Evolutionary conservation across 2,329 filamentous ascomycete genomes (phyloP), one percentile per base, ranked within the genome.

Genomic region (Ceratocystis lukuohia): DNA sequence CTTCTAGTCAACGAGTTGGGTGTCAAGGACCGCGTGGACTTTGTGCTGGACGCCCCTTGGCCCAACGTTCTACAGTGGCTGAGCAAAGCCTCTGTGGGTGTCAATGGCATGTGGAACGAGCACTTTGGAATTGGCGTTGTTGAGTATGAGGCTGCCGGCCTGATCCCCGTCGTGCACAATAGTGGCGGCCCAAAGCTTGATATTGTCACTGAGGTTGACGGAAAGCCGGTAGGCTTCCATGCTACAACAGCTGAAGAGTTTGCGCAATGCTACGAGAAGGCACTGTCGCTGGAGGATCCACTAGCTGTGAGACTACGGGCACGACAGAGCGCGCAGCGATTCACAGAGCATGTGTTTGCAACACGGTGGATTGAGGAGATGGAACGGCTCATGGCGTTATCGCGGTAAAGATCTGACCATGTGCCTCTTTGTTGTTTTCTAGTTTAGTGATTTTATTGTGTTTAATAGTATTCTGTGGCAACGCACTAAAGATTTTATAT

Each of bases 91-190:
- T 93, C 85, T 20, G 84, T 99, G 1, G 94, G 94, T 62, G 91
- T 96, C 37, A 99, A 99, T 71, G 91, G 89, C 72, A 99, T 99
- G 94, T 99, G 94, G 93, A 97, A 96, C 74, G 94, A 99, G 77
- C 94, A 99, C 75, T 99, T 99, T 74, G 94, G 94, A 25, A 99
- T 99, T 68, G 94, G 94, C 1, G 92, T 97, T 17, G 94, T 99
- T 50, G 94, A 99, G 78, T 99, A 97, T 74, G 92, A 97, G 74
- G 94, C 94, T 3, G 94, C 94, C 0, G 94, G 94, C 0, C 79
- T 99, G 67, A 91, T 99, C 67, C 86, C 88, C 4, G 92, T 99
- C 0, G 94, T 97, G 7, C 94, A 99, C 72, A 81, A 96, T 75
- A 94, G 89, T 63, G 94, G 93, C 7, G 94, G 94, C 0, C 94